These are phyloP conservation scores for Cytospora piceae DNA, from an alignment of 2,329 filamentous ascomycete genomes.

Conservation along the genomic window DNA sequence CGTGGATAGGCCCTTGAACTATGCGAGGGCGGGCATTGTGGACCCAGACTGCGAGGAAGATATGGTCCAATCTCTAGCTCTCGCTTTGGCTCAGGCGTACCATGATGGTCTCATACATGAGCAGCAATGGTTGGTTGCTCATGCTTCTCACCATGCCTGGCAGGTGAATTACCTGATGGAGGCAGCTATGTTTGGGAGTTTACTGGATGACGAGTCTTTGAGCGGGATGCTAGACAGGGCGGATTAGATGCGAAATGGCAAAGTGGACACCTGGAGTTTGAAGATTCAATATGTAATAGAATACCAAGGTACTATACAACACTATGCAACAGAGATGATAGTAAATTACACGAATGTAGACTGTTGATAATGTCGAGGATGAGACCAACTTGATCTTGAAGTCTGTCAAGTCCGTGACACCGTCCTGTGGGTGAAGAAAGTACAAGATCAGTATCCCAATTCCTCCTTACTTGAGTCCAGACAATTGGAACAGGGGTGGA, in stretches of 20 bases:
- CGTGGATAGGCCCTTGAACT: constrained; percentile 6
- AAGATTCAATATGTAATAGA: too few relatives aligned
- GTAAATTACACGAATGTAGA: too few relatives aligned
- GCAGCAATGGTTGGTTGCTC: constrained; percentile 18
- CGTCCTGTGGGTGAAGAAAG: not conserved
- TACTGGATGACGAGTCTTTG: not conserved
- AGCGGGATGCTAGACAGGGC: not conserved
- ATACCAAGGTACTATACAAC: too few relatives aligned
- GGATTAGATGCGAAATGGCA: not conserved
- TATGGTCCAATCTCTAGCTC: constrained; percentile 9
- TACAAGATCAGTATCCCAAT: not conserved
- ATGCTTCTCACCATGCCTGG: constrained; percentile 18
- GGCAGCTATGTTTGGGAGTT: constrained; percentile 16
- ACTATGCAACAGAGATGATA: too few relatives aligned
- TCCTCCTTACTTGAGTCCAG: not conserved
- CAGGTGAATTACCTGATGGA: constrained; percentile 22
- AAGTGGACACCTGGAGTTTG: not conserved
- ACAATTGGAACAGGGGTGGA: not conserved
- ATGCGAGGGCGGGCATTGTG: constrained; percentile 9
- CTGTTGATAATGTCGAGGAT: too few relatives aligned
- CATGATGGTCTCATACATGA: constrained; percentile 17
- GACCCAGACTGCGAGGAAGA: constrained; percentile 9
- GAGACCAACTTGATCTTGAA: too few relatives aligned
- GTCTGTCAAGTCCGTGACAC: too few relatives aligned
- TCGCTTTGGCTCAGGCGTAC: constrained; percentile 9